These are phyloP conservation scores for Gracilaria domingensis DNA, from an alignment of 23 red algal species.

Conservation along the genomic window DNA sequence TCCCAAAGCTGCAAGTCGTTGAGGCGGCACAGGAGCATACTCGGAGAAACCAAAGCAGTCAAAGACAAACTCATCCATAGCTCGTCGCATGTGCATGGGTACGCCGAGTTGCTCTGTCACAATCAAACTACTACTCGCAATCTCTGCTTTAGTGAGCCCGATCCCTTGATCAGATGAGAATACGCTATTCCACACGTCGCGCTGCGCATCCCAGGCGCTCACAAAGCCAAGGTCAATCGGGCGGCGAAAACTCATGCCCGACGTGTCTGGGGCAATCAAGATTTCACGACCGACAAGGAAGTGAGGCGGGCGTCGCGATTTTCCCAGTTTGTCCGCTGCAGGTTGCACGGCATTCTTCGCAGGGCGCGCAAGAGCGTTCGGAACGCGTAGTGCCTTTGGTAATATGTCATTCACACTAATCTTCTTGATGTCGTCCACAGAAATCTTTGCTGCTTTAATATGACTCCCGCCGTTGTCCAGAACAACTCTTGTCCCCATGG, in stretches of 20 bases:
- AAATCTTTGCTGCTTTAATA: constrained; percentile 80
- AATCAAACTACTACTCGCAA: constrained; percentile 21
- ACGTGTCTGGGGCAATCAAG: constrained; percentile 55
- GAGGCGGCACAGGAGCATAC: constrained; percentile 47
- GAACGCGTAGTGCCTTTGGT: constrained; percentile 30
- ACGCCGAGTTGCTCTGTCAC: constrained; percentile 80
- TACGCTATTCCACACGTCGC: constrained; percentile 78
- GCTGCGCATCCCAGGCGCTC: constrained; percentile 70
- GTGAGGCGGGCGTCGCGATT: constrained; percentile 54
- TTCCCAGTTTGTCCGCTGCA: constrained; percentile 21
- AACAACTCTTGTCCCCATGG: constrained; percentile 33
- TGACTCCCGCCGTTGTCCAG: constrained; percentile 88
- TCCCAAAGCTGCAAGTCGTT: constrained; percentile 43
- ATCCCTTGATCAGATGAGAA: constrained; percentile 66
- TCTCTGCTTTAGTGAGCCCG: constrained; percentile 16
- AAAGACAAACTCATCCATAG: constrained; percentile 77
- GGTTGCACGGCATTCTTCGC: constrained; percentile 46
- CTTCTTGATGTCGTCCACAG: neutral
- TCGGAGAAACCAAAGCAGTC: constrained; percentile 65
- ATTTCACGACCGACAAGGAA: constrained; percentile 61
- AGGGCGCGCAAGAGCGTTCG: constrained; percentile 61
- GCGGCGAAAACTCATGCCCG: constrained; percentile 71
- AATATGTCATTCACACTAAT: neutral
- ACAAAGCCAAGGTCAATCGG: constrained; percentile 83
- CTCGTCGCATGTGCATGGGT: constrained; percentile 54